Base-by-base conservation (phyloP, 2,329 filamentous ascomycete genomes). In the Stachybotrys elegans region DNA sequence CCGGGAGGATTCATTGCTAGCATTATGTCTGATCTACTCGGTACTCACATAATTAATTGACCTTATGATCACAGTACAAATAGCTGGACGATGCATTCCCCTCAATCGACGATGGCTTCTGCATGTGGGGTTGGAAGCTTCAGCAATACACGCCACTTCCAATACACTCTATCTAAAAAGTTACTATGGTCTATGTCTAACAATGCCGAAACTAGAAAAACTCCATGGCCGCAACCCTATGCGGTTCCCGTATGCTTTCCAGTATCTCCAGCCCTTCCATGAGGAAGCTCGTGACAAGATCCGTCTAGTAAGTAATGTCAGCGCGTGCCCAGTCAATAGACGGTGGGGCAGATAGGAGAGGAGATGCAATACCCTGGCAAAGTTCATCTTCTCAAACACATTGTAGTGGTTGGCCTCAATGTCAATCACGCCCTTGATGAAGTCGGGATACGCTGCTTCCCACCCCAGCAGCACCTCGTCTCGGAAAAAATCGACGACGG, bases 371-470 rank as follows among this genome's bases (percentile, higher is more conserved):
- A 32, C 29, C 29, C 29, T n/a, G 12, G 12, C 5, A 32, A 32
- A 13, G 29, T 5, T 16, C 29, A 32, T 16, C 12, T 6, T 22
- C 16, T 59, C 52, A 52, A 61, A 61, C 21, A 61, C 31, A n/a
- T 42, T 43, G 29, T 55, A 61, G 43, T 61, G 58, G 19, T 57
- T 40, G 8, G 56, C 48, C 21, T 58, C 50, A 12, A 57, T 51
- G 22, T 61, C 58, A 42, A 59, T 45, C 6, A 54, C 48, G 3
- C 56, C 56, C 45, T 51, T 56, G 51, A 61, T 57, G 29, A 60
- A 61, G 38, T 55, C 53, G 2, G 53, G 49, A 27, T 54, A 48
- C 11, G 46, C 49, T n/a, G 47, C 58, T 40, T 55, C 47, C 58
- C 58, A 61, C 21, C 58, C 58, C 8, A 61, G 51, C 16, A 60